Conservation (phyloP, 352 stramenopile genomes). For the Globisporangium viniferum region DNA sequence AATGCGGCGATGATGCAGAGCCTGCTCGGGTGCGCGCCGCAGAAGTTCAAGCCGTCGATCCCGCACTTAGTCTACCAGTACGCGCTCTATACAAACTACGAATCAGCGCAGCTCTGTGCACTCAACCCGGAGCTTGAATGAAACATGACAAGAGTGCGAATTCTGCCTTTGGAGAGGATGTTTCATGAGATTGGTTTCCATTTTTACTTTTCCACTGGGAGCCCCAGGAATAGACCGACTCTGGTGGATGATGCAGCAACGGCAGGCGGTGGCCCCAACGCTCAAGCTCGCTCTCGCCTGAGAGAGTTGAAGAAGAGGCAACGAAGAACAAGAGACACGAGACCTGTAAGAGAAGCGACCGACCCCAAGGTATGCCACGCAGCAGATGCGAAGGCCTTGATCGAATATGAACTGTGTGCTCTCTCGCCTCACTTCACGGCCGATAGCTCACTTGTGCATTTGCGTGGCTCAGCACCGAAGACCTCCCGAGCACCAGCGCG, state of each 20-base stretch:
- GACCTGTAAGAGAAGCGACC: neutral
- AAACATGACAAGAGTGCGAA: neutral
- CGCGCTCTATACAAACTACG: slow-evolving; percentile 90
- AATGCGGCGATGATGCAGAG: slow-evolving; percentile 84
- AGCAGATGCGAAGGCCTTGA: neutral
- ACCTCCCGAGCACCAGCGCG: neutral
- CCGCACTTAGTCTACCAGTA: slow-evolving; percentile 96
- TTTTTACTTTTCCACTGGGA: neutral
- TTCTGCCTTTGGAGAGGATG: neutral
- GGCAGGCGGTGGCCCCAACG: neutral
- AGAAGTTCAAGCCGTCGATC: slow-evolving; percentile 87
- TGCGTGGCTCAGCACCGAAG: neutral
- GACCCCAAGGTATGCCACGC: neutral
- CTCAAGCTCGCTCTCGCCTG: neutral
- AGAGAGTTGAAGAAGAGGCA: neutral
- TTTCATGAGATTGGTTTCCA: neutral
- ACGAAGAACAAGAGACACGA: neutral
- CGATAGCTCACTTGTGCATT: neutral
- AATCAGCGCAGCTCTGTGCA: slow-evolving; percentile 47
- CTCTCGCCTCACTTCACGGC: neutral
- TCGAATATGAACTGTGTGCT: neutral
- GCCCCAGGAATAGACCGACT: neutral
- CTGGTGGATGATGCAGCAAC: neutral
- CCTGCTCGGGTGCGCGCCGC: slow-evolving; percentile 72
- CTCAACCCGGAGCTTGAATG: slow-evolving; percentile 73